Evolutionary conservation across 208 protist genomes (phyloP).

Genomic region (Acanthamoeba comandoni): DNA sequence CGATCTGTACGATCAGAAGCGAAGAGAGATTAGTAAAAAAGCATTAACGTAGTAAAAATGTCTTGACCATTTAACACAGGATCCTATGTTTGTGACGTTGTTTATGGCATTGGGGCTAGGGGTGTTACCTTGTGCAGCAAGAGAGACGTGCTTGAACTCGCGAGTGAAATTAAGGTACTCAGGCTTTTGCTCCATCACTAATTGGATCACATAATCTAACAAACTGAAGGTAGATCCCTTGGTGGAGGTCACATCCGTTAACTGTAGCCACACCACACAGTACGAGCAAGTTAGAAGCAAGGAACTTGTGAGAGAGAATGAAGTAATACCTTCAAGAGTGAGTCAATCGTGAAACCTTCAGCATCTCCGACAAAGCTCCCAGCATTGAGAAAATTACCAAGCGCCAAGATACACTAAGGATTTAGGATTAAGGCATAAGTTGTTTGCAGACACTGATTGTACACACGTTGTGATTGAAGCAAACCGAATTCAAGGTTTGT

Average conservation of each 20-base stretch:
- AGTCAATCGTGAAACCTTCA: constrained; percentile 41
- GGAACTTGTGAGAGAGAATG: too few species aligned
- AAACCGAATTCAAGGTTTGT: neutral
- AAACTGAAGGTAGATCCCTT: constrained; percentile 21
- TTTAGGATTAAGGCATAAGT: too few species aligned
- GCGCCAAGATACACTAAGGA: constrained; percentile 13
- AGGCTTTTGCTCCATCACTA: constrained; percentile 13
- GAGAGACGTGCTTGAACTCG: constrained; percentile 5
- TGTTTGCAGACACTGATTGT: neutral
- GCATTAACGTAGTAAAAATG: too few species aligned
- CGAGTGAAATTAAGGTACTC: neutral
- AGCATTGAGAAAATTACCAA: constrained; percentile 57
- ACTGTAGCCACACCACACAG: too few species aligned
- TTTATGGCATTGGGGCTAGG: neutral
- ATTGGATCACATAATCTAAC: constrained; percentile 5
- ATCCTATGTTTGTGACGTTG: too few species aligned
- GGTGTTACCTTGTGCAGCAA: constrained; percentile 1
- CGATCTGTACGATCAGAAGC: constrained; percentile 8
- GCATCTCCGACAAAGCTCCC: constrained; percentile 57
- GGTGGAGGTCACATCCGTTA: constrained; percentile 33
- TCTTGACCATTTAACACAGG: too few species aligned
- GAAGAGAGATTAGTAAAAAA: too few species aligned
- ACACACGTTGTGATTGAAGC: neutral
- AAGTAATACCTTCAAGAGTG: constrained; percentile 56
- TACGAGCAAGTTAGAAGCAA: too few species aligned